phyloP scores from a whole-genome alignment of 75 land plant genomes.

The Pinus tabuliformis region DNA sequence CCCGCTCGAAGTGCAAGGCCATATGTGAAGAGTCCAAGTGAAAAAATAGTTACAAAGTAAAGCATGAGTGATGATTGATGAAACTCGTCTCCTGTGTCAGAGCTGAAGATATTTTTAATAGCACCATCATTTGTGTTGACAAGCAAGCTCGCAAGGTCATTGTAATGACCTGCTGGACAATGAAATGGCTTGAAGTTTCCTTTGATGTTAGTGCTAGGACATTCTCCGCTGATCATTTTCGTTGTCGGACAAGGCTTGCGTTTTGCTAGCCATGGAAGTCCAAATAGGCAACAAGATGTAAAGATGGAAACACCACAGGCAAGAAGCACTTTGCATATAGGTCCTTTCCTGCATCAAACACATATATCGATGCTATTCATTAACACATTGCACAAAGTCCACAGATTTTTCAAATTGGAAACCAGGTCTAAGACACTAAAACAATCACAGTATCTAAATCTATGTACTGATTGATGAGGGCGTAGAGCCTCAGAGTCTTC shows the following conservation, averaged over 20 bases:
- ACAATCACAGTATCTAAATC: not conserved
- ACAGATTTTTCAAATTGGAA: too few relatives aligned
- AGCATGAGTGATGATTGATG: too few relatives aligned
- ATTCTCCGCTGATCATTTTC: conserved; percentile 22
- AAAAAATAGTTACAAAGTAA: too few relatives aligned
- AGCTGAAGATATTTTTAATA: too few relatives aligned
- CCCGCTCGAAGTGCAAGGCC: too few relatives aligned
- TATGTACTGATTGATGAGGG: conserved; percentile 57
- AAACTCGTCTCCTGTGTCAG: too few relatives aligned
- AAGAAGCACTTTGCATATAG: conserved; percentile 44
- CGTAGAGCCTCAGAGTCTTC: conserved; percentile 59
- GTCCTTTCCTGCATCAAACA: conserved; percentile 64
- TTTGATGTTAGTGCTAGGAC: conserved; percentile 66
- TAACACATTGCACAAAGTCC: too few relatives aligned
- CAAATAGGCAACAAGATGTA: too few relatives aligned
- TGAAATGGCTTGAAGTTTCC: conserved; percentile 82
- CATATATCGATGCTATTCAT: not conserved
- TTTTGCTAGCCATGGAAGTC: conserved; percentile 70
- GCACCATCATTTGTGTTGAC: too few relatives aligned
- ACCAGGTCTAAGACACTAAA: too few relatives aligned
- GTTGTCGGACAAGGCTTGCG: conserved; percentile 64
- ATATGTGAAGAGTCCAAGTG: too few relatives aligned
- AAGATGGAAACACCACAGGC: conserved; percentile 23
- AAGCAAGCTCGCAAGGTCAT: too few relatives aligned
- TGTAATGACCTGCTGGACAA: conserved; percentile 15